These are phyloP conservation scores for Immersiporthe knoxdaviesiana DNA, from an alignment of 2,329 filamentous ascomycete species.

Conservation along the genomic window DNA sequence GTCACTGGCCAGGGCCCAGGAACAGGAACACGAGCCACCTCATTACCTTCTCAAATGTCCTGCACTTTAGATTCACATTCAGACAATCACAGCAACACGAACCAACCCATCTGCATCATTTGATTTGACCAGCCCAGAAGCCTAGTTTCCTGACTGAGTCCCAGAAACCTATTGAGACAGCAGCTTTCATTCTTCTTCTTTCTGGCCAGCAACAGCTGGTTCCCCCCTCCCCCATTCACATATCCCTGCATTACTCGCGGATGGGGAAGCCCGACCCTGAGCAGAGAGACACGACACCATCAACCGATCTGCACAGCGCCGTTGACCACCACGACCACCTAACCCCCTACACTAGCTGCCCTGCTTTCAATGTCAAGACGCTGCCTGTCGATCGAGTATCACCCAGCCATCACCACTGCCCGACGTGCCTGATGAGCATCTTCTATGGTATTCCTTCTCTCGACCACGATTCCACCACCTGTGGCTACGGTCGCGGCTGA, in stretches of 20 bases:
- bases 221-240: neutral
- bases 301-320: slow-evolving; percentile 19
- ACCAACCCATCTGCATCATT: slow-evolving; percentile 4
- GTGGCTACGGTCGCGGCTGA: slow-evolving; percentile 26
- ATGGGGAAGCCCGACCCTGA: slow-evolving; percentile 12
- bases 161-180: neutral
- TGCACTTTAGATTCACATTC: slow-evolving; percentile 15
- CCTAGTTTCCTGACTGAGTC: neutral
- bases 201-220: neutral
- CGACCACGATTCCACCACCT: slow-evolving; percentile 25
- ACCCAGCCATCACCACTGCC: slow-evolving; percentile 20
- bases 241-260: slow-evolving; percentile 15
- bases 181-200: neutral
- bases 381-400: slow-evolving; percentile 19
- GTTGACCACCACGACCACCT: slow-evolving; percentile 17
- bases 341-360: slow-evolving; percentile 29
- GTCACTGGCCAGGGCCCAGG: slow-evolving; percentile 9
- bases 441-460: slow-evolving; percentile 27
- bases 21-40: slow-evolving; percentile 23
- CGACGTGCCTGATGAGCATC: slow-evolving; percentile 26
- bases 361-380: slow-evolving; percentile 20
- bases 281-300: slow-evolving; percentile 10
- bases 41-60: slow-evolving; percentile 25
- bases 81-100: slow-evolving; percentile 17
- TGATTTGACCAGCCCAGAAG: neutral